Conservation (phyloP, 2,329 filamentous ascomycete genomes). For the Epichloe aotearoae region DNA sequence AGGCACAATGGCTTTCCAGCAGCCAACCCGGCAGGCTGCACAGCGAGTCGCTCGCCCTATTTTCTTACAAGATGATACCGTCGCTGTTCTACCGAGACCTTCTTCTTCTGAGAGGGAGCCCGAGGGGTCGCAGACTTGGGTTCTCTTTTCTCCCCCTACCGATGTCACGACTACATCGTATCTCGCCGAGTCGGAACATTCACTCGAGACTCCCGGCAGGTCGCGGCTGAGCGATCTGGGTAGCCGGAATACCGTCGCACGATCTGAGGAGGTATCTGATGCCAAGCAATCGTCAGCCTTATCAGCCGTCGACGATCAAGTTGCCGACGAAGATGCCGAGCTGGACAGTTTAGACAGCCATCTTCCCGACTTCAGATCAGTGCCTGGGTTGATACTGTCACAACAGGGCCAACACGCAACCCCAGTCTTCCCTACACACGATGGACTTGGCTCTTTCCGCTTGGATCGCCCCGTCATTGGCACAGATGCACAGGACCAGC, state of each 20-base stretch:
- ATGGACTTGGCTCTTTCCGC: slow-evolving; percentile 79
- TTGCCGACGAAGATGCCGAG: slow-evolving; percentile 56
- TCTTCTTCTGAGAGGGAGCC: slow-evolving; percentile 23
- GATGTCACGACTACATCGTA: slow-evolving; percentile 51
- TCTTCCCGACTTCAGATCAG: slow-evolving; percentile 71
- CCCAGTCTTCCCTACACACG: slow-evolving; percentile 76
- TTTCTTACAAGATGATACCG: slow-evolving; percentile 23
- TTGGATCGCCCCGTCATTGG: slow-evolving; percentile 42
- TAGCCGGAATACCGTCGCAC: slow-evolving; percentile 57
- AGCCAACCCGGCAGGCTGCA: slow-evolving; percentile 39
- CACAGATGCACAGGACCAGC: slow-evolving; percentile 59
- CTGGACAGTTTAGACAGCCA: slow-evolving; percentile 90
- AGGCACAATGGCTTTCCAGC: slow-evolving; percentile 43
- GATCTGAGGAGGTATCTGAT: slow-evolving; percentile 40
- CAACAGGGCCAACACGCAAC: slow-evolving; percentile 31
- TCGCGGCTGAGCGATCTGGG: slow-evolving; percentile 71
- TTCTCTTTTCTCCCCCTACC: slow-evolving; percentile 70
- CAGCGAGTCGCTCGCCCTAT: slow-evolving; percentile 33
- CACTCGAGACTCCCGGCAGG: slow-evolving; percentile 51
- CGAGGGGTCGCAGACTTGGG: slow-evolving; percentile 83
- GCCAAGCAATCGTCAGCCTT: slow-evolving; percentile 24
- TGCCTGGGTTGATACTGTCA: slow-evolving; percentile 21
- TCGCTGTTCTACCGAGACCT: slow-evolving; percentile 11
- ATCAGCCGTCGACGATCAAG: slow-evolving; percentile 25
- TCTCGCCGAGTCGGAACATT: slow-evolving; percentile 52